A percentile compares a stretch with the other conserved stretches of the same genome.
These are phyloP conservation scores for Yarrowia sp. DNA, from an alignment of 805 yeast species.

Conservation along the genomic window DNA sequence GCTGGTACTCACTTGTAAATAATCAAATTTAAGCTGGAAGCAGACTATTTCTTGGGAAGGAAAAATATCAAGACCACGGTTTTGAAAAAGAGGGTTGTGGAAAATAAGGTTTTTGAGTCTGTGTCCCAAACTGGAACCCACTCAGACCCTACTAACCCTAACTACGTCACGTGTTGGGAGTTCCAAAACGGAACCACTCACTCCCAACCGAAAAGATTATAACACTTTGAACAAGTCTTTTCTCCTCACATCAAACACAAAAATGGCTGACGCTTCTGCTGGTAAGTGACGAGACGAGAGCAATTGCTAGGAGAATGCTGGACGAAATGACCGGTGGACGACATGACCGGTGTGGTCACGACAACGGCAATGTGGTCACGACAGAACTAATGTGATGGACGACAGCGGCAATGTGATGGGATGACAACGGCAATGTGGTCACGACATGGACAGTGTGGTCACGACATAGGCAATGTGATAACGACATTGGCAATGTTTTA, in stretches of 20 bases:
- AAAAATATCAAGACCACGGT: slow-evolving; percentile 28
- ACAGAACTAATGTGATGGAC: too few species aligned
- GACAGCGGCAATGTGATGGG: too few species aligned
- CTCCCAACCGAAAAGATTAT: slow-evolving; percentile 9
- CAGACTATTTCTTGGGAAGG: slow-evolving; percentile 74
- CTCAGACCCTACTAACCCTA: slow-evolving; percentile 6
- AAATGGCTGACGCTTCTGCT: slow-evolving; percentile 26
- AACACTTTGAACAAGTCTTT: slow-evolving; percentile 8
- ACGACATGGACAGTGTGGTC: neutral
- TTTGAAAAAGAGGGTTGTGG: neutral
- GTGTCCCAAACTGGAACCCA: neutral
- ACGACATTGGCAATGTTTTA: too few species aligned
- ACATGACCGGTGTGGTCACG: neutral
- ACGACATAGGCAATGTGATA: too few species aligned
- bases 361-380: too few species aligned
- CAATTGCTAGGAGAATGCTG: neutral
- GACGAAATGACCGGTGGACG: neutral
- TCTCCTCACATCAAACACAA: slow-evolving; percentile 17
- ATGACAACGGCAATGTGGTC: neutral
- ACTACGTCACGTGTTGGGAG: slow-evolving; percentile 22
- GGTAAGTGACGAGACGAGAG: too few species aligned
- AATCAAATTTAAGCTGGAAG: slow-evolving; percentile 74
- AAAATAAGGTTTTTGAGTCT: neutral
- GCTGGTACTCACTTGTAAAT: slow-evolving; percentile 44
- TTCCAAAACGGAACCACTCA: slow-evolving; percentile 22